phyloP scores from a whole-genome alignment of 2,329 filamentous ascomycete genomes.

The Didymella sp. region DNA sequence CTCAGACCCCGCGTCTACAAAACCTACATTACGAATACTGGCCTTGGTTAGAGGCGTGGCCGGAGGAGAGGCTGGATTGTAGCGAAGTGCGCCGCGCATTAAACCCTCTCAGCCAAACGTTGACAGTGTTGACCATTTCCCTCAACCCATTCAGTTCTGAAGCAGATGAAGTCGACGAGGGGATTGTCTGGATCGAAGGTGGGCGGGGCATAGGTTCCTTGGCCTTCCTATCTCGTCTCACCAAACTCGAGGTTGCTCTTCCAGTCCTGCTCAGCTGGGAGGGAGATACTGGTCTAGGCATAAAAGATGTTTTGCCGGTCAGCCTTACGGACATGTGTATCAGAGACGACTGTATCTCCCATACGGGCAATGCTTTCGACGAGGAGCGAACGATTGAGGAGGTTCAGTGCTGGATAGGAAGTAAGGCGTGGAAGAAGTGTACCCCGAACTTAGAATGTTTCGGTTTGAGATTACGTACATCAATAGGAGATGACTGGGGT shows the following conservation, averaged over 20 bases:
- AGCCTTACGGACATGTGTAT: slow-evolving; percentile 7
- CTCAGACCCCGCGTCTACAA: slow-evolving; percentile 4
- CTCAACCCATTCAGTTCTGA: background rate
- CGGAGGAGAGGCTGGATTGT: slow-evolving; percentile 4
- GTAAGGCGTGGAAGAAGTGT: background rate
- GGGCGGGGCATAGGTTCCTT: slow-evolving; percentile 4
- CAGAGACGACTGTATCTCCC: background rate
- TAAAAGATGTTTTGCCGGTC: background rate
- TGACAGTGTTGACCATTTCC: slow-evolving; percentile 1
- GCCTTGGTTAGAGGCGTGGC: background rate
- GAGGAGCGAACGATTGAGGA: slow-evolving; percentile 3
- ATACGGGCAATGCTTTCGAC: background rate
- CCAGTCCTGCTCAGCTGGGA: slow-evolving; percentile 1
- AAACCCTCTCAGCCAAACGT: background rate
- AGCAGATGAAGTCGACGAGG: slow-evolving; percentile 2
- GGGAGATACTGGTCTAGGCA: background rate
- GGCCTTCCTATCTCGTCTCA: slow-evolving; percentile 1
- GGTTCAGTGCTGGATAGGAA: slow-evolving; percentile 5
- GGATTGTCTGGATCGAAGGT: background rate
- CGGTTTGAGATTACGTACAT: background rate
- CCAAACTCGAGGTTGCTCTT: slow-evolving; percentile 5
- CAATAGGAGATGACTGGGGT: slow-evolving; percentile 2
- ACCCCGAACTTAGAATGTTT: slow-evolving; percentile 4
- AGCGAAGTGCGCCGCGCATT: slow-evolving; percentile 1
- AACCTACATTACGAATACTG: slow-evolving; percentile 4